Percentiles rank a stretch among this genome's conserved stretches.
Conservation (phyloP, 169 alveolate species). For the Plasmodium ovale region DNA sequence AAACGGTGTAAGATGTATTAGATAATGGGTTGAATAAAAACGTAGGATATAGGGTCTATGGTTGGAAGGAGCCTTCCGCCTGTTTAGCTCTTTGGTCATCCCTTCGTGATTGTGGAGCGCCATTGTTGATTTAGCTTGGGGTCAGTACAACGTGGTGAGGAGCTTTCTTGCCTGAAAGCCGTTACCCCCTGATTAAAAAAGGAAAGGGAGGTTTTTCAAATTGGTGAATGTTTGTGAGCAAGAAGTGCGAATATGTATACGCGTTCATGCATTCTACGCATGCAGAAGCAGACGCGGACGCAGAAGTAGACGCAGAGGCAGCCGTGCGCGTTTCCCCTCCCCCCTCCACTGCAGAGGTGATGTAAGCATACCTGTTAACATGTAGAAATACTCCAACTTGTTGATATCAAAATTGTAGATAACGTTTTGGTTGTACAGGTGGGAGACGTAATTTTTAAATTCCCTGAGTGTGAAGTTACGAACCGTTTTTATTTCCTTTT, state of each 20-base stretch:
- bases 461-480: slow-evolving; percentile 83
- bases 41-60: too few relatives aligned
- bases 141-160: slow-evolving; percentile 80
- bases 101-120: too few relatives aligned
- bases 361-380: slow-evolving; percentile 81
- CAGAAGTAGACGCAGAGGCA: too few relatives aligned
- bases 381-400: slow-evolving; percentile 85
- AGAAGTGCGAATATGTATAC: neutral
- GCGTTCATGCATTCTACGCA: too few relatives aligned
- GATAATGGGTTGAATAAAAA: too few relatives aligned
- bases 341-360: neutral
- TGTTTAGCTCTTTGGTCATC: too few relatives aligned
- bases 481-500: slow-evolving; percentile 81
- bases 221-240: neutral
- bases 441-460: slow-evolving; percentile 81
- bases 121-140: too few relatives aligned
- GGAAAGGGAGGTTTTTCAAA: neutral
- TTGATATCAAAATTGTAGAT: slow-evolving; percentile 84
- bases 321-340: too few relatives aligned
- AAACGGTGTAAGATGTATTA: too few relatives aligned
- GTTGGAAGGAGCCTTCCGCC: too few relatives aligned
- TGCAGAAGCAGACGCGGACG: too few relatives aligned
- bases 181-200: slow-evolving; percentile 82
- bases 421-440: slow-evolving; percentile 79
- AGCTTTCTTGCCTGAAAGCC: slow-evolving; percentile 86